These are phyloP conservation scores for Mallotus repandus DNA, from an alignment of 441 rosid genomes.

Conservation along the genomic window DNA sequence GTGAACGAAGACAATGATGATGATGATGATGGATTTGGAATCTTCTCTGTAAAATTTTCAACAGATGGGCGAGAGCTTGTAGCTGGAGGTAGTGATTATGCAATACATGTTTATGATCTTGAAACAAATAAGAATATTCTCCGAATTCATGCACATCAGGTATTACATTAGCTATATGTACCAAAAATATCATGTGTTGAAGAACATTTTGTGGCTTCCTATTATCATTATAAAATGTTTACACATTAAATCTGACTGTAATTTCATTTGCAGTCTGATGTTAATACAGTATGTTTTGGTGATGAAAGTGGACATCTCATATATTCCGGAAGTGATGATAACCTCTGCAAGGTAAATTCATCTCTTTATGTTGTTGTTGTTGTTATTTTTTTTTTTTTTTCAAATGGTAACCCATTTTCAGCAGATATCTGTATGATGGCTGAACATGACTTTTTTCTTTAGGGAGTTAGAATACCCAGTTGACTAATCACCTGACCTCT, in stretches of 20 bases:
- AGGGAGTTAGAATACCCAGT: neutral
- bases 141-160: slow-evolving; percentile 54
- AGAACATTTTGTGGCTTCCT: neutral
- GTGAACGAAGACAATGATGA: slow-evolving; percentile 31
- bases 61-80: slow-evolving; percentile 85
- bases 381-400: neutral
- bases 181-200: neutral
- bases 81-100: slow-evolving; percentile 60
- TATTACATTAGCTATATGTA: slow-evolving; percentile 14
- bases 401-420: neutral
- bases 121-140: slow-evolving; percentile 45
- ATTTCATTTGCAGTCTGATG: slow-evolving; percentile 52
- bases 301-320: slow-evolving; percentile 66
- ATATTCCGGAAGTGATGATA: slow-evolving; percentile 68
- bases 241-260: neutral
- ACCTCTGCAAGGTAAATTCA: slow-evolving; percentile 50
- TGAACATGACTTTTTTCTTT: neutral
- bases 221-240: too few species aligned
- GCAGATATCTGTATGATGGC: slow-evolving; percentile 4
- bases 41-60: slow-evolving; percentile 87
- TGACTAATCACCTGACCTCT: neutral
- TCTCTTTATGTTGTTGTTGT: too few species aligned
- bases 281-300: slow-evolving; percentile 71
- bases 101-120: slow-evolving; percentile 59
- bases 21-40: slow-evolving; percentile 48